These are phyloP conservation scores for Onygena corvina DNA, from an alignment of 2,329 filamentous ascomycete genomes.

Conservation along the genomic window DNA sequence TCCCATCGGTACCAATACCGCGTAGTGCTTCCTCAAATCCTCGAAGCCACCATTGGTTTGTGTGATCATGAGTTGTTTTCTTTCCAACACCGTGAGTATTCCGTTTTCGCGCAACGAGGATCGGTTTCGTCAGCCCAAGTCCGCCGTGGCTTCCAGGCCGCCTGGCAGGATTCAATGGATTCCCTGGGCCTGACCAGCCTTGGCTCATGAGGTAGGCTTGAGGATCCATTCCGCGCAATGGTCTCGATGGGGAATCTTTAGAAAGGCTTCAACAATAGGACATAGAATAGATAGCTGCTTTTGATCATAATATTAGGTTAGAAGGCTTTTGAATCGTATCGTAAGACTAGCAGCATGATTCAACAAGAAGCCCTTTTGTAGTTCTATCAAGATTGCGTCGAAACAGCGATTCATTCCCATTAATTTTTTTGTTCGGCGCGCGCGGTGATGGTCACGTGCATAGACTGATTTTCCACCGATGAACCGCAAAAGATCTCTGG, in stretches of 20 bases:
- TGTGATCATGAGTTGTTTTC: slow-evolving; percentile 50
- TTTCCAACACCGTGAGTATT: slow-evolving; percentile 73
- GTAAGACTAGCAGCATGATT: too few species aligned
- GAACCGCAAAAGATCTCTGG: too few species aligned
- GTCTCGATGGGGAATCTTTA: background rate
- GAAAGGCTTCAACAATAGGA: background rate
- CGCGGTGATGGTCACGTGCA: too few species aligned
- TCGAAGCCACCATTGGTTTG: slow-evolving; percentile 93
- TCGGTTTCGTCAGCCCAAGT: slow-evolving; percentile 68
- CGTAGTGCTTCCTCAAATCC: slow-evolving; percentile 87
- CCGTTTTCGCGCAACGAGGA: slow-evolving; percentile 70
- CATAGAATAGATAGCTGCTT: too few species aligned
- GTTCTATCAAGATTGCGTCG: too few species aligned
- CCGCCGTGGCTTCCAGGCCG: slow-evolving; percentile 43
- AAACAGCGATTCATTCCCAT: too few species aligned
- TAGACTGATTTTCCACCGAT: too few species aligned
- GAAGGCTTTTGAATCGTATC: too few species aligned
- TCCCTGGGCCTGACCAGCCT: slow-evolving; percentile 81
- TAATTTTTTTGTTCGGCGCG: too few species aligned
- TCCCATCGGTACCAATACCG: slow-evolving; percentile 54
- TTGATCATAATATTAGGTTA: too few species aligned
- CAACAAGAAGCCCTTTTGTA: too few species aligned
- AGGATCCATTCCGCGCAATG: slow-evolving; percentile 55
- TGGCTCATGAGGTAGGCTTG: slow-evolving; percentile 69
- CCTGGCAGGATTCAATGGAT: slow-evolving; percentile 63